phyloP scores from a whole-genome alignment of 2,329 filamentous ascomycete genomes.

The Paraphaeosphaeria sporulosa region DNA sequence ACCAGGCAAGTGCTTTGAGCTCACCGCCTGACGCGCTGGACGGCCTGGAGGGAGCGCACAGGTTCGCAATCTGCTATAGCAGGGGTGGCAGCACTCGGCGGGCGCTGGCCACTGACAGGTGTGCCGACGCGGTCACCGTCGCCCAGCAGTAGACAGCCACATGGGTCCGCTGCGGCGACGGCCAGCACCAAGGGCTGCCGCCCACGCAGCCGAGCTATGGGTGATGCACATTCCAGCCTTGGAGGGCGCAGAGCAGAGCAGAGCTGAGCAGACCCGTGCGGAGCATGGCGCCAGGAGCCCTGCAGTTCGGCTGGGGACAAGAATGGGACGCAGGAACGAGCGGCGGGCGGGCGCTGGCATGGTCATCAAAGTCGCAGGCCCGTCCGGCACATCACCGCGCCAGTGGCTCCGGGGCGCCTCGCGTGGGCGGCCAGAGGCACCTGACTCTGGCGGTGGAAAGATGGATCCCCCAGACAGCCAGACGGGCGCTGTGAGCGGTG shows the following conservation, averaged over 20 bases:
- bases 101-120: too few relatives aligned
- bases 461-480: neutral
- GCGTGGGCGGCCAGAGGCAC: conserved; percentile 1
- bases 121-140: neutral
- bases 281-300: too few relatives aligned
- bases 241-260: neutral
- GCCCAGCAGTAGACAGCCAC: conserved; percentile 12
- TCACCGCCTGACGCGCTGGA: conserved; percentile 23
- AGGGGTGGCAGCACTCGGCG: conserved; percentile 5
- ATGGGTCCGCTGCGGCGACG: neutral
- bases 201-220: conserved; percentile 9
- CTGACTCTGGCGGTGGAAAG: neutral
- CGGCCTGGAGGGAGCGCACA: neutral
- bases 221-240: conserved; percentile 22
- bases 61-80: conserved; percentile 10
- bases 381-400: conserved; percentile 18
- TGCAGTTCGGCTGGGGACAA: neutral
- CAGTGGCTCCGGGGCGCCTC: conserved; percentile 3
- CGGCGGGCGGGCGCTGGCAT: conserved; percentile 15
- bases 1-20: conserved; percentile 13
- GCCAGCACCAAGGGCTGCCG: conserved; percentile 12
- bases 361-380: conserved; percentile 9
- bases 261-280: too few relatives aligned
- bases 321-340: conserved; percentile 8
- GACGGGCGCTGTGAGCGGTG: neutral